Evolutionary conservation across 129 eudicot genomes (phyloP).

Genomic region (Heracleum sosnowskyi): DNA sequence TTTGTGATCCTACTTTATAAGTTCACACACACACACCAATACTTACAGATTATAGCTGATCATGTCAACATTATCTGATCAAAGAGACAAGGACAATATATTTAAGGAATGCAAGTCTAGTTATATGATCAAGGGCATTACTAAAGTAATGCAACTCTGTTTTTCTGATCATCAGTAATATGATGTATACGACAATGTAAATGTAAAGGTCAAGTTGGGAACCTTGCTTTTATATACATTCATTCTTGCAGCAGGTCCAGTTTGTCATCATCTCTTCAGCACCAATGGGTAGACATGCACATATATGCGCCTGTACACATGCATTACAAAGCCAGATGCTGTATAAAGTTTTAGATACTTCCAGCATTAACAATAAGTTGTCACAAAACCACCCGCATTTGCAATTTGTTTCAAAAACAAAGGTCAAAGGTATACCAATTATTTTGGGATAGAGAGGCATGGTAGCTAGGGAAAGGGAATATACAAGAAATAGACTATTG

Average conservation of each 20-base stretch:
- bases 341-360: not conserved
- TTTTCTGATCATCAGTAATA: not conserved
- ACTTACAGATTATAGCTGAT: not conserved
- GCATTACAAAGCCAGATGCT: not conserved
- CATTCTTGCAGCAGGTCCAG: not conserved
- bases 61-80: not conserved
- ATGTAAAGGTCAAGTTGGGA: not conserved
- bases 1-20: too few relatives aligned
- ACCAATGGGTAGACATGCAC: not conserved
- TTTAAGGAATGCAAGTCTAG: not conserved
- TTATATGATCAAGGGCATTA: not conserved
- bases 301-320: not conserved
- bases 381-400: not conserved
- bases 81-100: not conserved
- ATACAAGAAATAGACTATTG: not conserved
- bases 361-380: too few relatives aligned
- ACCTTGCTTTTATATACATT: not conserved
- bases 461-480: not conserved
- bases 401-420: not conserved
- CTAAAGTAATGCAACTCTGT: not conserved
- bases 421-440: not conserved
- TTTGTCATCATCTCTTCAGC: not conserved
- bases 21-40: too few relatives aligned
- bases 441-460: not conserved
- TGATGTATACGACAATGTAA: too few relatives aligned